These are phyloP conservation scores for Rhizophora apiculata DNA, from an alignment of 345 rosid species.

Conservation along the genomic window DNA sequence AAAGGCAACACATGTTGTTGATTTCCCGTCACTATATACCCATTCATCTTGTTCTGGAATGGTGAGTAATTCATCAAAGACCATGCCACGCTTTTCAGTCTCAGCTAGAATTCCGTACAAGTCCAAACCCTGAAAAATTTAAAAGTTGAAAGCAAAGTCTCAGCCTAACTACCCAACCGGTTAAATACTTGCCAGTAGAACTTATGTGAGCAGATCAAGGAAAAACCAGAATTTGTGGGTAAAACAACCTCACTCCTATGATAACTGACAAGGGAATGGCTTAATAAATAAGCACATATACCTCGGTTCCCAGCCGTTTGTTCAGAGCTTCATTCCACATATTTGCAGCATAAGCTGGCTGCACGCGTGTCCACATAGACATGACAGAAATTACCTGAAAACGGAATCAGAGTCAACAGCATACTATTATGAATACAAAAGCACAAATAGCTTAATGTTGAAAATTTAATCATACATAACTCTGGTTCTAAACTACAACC, in stretches of 20 bases:
- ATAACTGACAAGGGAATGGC: background rate
- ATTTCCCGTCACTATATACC: conserved; percentile 94
- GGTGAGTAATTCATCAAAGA: conserved; percentile 81
- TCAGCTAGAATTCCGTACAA: conserved; percentile 68
- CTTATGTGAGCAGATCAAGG: too few species aligned
- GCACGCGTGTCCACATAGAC: conserved; percentile 97
- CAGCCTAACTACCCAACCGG: background rate
- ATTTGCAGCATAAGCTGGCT: conserved; percentile 96
- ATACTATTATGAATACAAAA: background rate
- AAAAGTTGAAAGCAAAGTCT: background rate
- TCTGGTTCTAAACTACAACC: background rate
- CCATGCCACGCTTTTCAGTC: conserved; percentile 72
- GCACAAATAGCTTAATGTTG: too few species aligned
- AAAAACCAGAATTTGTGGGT: too few species aligned
- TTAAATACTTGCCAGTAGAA: background rate
- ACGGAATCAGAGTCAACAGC: background rate
- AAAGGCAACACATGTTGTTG: conserved; percentile 92
- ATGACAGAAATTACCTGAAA: conserved; percentile 96
- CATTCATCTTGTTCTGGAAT: conserved; percentile 93
- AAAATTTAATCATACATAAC: background rate
- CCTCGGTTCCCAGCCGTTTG: conserved; percentile 92
- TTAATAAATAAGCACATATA: conserved; percentile 17
- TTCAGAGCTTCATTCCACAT: conserved; percentile 99
- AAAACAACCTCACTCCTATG: too few species aligned
- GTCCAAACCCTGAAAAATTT: conserved; percentile 61